Conservation (phyloP, 192 early-diverging fungal species). For the Gonapodya prolifera region DNA sequence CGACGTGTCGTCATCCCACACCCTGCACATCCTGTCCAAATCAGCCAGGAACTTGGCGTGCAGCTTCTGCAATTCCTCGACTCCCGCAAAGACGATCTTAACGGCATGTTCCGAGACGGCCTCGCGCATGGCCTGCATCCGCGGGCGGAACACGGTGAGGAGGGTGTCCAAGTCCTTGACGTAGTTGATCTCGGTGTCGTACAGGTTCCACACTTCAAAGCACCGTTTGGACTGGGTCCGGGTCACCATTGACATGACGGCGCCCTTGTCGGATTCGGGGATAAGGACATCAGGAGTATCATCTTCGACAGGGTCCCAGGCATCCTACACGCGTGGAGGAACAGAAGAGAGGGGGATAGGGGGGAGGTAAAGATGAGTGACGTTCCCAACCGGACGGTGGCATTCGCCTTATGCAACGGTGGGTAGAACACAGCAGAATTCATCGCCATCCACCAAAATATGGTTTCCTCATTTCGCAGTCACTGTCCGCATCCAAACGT, state of each 20-base stretch:
- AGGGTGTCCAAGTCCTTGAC: neutral
- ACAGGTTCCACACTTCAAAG: neutral
- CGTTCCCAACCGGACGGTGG: too few relatives aligned
- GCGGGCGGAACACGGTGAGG: neutral
- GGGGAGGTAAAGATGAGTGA: neutral
- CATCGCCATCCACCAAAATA: too few relatives aligned
- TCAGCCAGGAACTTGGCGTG: neutral
- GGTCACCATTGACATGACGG: neutral
- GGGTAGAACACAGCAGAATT: too few relatives aligned
- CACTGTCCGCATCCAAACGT: too few relatives aligned
- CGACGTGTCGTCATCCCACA: conserved; percentile 1
- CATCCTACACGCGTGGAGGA: too few relatives aligned
- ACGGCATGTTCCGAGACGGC: neutral
- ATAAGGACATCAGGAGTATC: neutral
- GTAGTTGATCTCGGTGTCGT: neutral
- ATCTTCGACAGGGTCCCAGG: neutral
- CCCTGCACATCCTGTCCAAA: neutral
- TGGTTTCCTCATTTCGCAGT: too few relatives aligned
- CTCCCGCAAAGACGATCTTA: conserved; percentile 3
- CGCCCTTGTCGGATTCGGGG: neutral
- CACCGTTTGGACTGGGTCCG: neutral
- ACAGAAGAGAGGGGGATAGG: neutral
- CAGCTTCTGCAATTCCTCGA: neutral
- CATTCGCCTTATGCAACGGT: too few relatives aligned
- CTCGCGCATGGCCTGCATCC: neutral